Base-by-base conservation (phyloP, 805 yeast species). In the Saccharomycopsis synnaedendra region DNA sequence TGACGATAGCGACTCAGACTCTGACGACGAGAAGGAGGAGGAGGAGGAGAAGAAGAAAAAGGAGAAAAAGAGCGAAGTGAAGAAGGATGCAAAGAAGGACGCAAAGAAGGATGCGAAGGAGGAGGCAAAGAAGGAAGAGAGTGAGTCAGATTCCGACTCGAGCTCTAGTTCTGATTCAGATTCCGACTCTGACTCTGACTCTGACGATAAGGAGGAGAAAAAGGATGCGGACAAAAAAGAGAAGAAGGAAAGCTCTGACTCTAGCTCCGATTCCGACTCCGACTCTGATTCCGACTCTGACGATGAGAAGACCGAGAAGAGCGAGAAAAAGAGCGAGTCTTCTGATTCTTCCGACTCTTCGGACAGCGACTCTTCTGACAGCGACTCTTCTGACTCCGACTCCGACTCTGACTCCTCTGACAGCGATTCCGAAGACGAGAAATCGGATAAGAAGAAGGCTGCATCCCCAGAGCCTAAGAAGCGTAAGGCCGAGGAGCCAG, bases 171-270 rank as follows among this genome's bases (percentile, higher is more conserved):
- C 45, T 3, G 37, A 32, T 33, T 49, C 53, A 4, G 50, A 51
- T 32, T 51, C 52, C 28, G 45, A 44, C 19, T 43, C 47, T 8
- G 44, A 39, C 28, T 42, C 49, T n/a, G 52, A 49, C 42, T 44
- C 47, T 41, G 52, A 60, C 38, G 44, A 37, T 10, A 42, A 46
- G 29, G 40, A 32, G n/a, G 36, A 34, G 36, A 34, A 34, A n/a
- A 34, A 34, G 36, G 52, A 57, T 31, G 51, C 52, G 39, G 53
- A 57, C 37, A 58, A 56, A 33, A 55, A 60, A 41, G 54, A 58
- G 46, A 51, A 55, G 45, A 55, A 57, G 56, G 51, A 64, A 58
- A 57, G 59, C 57, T 45, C 65, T 64, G 54, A 68, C 62, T 55
- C 53, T 41, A 51, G 65, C 46, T 55, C 54, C 49, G 60, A 49